phyloP scores from a whole-genome alignment of 2,329 filamentous ascomycete species.

The Trichothecium roseum region DNA sequence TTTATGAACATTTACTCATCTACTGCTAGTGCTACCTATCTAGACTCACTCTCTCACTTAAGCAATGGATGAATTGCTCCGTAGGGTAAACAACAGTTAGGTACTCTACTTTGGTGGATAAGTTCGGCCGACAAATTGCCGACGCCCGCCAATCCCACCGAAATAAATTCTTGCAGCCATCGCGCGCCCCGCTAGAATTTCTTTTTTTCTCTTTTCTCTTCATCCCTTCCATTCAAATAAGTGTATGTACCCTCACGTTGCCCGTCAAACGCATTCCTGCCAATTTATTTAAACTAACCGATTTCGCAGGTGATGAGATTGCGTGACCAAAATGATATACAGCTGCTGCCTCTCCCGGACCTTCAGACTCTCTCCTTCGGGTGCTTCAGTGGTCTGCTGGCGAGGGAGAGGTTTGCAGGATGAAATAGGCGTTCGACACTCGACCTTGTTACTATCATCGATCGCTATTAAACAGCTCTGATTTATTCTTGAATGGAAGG shows the following conservation, averaged over 20 bases:
- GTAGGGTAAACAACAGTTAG: too few relatives aligned
- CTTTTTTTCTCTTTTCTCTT: slow-evolving; percentile 40
- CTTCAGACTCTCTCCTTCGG: slow-evolving; percentile 71
- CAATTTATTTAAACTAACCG: slow-evolving; percentile 17
- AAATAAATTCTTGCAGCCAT: slow-evolving; percentile 23
- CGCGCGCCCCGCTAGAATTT: slow-evolving; percentile 16
- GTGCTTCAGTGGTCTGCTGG: slow-evolving; percentile 80
- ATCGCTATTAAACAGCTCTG: slow-evolving; percentile 99
- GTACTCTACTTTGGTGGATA: too few relatives aligned
- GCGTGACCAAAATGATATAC: slow-evolving; percentile 91
- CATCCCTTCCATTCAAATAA: slow-evolving; percentile 99
- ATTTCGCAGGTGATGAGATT: slow-evolving; percentile 91
- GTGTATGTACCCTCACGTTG: slow-evolving; percentile 51
- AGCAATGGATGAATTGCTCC: too few relatives aligned
- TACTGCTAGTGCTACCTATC: too few relatives aligned
- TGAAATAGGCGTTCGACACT: slow-evolving; percentile 99
- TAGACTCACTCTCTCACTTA: too few relatives aligned
- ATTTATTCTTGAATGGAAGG: slow-evolving; percentile 40
- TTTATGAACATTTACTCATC: too few relatives aligned
- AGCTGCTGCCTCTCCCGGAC: slow-evolving; percentile 53
- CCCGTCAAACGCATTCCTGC: neutral
- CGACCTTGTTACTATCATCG: slow-evolving; percentile 89
- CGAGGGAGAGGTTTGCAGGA: slow-evolving; percentile 53
- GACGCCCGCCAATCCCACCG: slow-evolving; percentile 5
- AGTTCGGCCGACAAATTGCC: slow-evolving; percentile 7